Evolutionary conservation across 2,329 filamentous ascomycete genomes (phyloP).

Genomic region (Botrytis medusae): DNA sequence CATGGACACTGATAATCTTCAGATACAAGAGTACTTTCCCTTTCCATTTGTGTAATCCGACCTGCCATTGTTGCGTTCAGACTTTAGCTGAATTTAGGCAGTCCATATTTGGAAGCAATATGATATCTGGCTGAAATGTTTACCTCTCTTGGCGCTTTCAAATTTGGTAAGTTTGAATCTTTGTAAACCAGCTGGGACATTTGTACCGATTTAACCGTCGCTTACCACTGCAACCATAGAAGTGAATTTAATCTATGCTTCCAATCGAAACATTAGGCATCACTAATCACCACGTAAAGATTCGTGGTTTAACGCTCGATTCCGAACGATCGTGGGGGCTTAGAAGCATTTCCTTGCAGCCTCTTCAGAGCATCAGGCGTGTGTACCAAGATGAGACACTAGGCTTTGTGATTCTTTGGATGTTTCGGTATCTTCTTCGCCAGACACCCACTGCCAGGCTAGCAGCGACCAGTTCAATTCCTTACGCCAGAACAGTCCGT

Average conservation of each 20-base stretch:
- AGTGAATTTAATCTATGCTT: neutral
- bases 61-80: neutral
- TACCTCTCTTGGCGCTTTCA: neutral
- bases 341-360: neutral
- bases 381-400: neutral
- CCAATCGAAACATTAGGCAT: neutral
- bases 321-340: neutral
- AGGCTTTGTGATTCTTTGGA: neutral
- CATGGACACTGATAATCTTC: neutral
- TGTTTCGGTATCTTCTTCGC: neutral
- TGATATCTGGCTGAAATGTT: neutral
- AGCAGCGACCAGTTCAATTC: slow-evolving; percentile 86
- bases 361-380: neutral
- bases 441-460: slow-evolving; percentile 61
- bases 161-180: neutral
- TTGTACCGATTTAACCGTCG: neutral
- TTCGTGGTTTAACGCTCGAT: neutral
- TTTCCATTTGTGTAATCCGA: neutral
- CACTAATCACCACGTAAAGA: too few relatives aligned
- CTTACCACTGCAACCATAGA: neutral
- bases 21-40: neutral
- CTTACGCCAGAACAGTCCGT: slow-evolving; percentile 68
- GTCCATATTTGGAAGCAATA: neutral
- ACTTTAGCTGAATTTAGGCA: neutral
- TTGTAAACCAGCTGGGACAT: neutral